Evolutionary conservation across 2,329 filamentous ascomycete genomes (phyloP), one percentile per base, ranked within the genome.

Genomic region (Fusarium incarnatum): DNA sequence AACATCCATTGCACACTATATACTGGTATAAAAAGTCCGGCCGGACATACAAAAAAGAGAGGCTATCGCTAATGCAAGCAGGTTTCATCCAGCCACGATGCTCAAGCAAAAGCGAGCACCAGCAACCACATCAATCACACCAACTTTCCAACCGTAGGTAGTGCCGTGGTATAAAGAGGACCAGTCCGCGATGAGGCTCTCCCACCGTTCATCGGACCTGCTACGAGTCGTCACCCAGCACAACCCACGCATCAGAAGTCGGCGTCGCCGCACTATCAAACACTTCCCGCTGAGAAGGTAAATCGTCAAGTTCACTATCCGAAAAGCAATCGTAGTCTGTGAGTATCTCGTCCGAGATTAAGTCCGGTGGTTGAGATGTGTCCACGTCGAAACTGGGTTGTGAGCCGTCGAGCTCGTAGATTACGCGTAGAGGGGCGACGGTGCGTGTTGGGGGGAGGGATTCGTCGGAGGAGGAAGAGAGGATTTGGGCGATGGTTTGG

Each of bases 141-240:
- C 50, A 7, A 65, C 30, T 20, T 30, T 13, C 28, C 28, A 15
- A 30, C 66, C 60, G 27, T 53, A 49, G 56, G 68, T 68, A 74
- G 41, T 30, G 63, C 71, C 71, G 72, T 62, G 72, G 65, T 68
- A 68, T 70, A 45, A 76, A 76, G 79, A 80, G 78, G 78, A 77
- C 80, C 78, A 81, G 80, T 81, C 80, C 79, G 77, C 71, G 71
- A 75, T 73, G 74, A 64, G 73, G 73, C 73, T 73, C 72, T 77
- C 70, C 63, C 76, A 72, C 75, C 74, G 71, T 50, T 67, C 71
- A 77, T 53, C 79, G 80, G 80, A 82, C 80, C 76, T 83, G 81
- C 77, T 84, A 81, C 80, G 78, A 83, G 81, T 79, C 83, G 79
- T 83, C 81, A 75, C 79, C 80, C 72, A 84, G 76, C 76, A 84